Evolutionary conservation across 78 protist genomes (phyloP).

Genomic region (Cavenderia fasciculata): DNA sequence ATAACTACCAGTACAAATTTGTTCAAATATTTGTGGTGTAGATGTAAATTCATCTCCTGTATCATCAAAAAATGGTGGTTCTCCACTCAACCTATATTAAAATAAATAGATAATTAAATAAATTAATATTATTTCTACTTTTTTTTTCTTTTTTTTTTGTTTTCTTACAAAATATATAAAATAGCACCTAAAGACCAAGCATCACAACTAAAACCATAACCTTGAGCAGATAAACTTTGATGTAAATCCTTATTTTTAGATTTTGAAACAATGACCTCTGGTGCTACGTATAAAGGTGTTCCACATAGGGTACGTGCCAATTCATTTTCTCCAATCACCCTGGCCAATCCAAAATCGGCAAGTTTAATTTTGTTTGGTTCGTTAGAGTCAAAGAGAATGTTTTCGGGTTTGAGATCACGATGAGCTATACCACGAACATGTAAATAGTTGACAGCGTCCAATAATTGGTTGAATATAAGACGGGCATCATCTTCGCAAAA

Average conservation of each 20-base stretch:
- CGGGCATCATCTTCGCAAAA: background rate
- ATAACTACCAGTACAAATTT: conserved; percentile 19
- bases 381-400: conserved; percentile 31
- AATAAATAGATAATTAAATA: no score
- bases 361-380: conserved; percentile 18
- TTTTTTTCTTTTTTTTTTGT: background rate
- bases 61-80: conserved; percentile 62
- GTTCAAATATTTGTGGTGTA: conserved; percentile 29
- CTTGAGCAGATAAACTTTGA: background rate
- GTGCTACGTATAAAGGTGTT: conserved; percentile 60
- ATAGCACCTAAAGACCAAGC: conserved; percentile 78
- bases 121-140: no score
- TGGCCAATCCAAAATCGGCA: conserved; percentile 58
- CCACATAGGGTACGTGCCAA: conserved; percentile 61
- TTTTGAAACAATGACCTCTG: conserved; percentile 49
- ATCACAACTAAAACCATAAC: conserved; percentile 68
- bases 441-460: conserved; percentile 82
- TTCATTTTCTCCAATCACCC: conserved; percentile 47
- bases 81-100: conserved; percentile 27
- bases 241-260: background rate
- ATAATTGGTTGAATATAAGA: conserved; percentile 51
- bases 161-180: conserved; percentile 38
- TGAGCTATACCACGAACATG: conserved; percentile 92
- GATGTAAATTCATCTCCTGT: background rate
- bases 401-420: conserved; percentile 98